Conservation (phyloP, 2,329 filamentous ascomycete species). For the Fusarium albosuccineum region DNA sequence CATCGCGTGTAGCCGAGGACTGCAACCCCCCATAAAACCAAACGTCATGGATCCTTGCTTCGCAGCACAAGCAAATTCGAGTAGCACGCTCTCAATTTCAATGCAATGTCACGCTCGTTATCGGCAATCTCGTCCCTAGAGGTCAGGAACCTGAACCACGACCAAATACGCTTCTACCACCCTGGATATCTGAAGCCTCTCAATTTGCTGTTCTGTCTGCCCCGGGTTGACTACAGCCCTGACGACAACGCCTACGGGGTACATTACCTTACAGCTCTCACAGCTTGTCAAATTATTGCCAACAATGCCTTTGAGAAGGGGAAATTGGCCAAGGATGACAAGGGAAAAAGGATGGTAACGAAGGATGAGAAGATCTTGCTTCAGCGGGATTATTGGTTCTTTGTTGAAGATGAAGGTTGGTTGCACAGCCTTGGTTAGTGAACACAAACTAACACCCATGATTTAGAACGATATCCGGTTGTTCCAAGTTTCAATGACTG, state of each 20-base stretch:
- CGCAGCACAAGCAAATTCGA: too few relatives aligned
- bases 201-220: constrained; percentile 35
- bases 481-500: constrained; percentile 37
- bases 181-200: constrained; percentile 35
- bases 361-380: constrained; percentile 18
- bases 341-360: constrained; percentile 20
- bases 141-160: constrained; percentile 33
- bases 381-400: constrained; percentile 38
- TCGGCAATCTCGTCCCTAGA: constrained; percentile 35
- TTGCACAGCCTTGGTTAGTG: not conserved
- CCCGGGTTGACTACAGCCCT: constrained; percentile 30
- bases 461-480: constrained; percentile 31
- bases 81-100: too few relatives aligned
- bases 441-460: not conserved
- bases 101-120: constrained; percentile 32
- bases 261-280: constrained; percentile 32
- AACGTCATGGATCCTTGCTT: too few relatives aligned
- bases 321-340: constrained; percentile 12
- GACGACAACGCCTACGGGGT: constrained; percentile 17
- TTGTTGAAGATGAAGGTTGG: constrained; percentile 32
- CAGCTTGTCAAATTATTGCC: constrained; percentile 32
- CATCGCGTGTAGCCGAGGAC: too few relatives aligned
- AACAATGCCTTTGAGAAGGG: constrained; percentile 35
- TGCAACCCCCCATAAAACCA: too few relatives aligned
- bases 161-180: constrained; percentile 40